phyloP scores from a whole-genome alignment of 345 rosid genomes.

The Eutrema heterophyllum region DNA sequence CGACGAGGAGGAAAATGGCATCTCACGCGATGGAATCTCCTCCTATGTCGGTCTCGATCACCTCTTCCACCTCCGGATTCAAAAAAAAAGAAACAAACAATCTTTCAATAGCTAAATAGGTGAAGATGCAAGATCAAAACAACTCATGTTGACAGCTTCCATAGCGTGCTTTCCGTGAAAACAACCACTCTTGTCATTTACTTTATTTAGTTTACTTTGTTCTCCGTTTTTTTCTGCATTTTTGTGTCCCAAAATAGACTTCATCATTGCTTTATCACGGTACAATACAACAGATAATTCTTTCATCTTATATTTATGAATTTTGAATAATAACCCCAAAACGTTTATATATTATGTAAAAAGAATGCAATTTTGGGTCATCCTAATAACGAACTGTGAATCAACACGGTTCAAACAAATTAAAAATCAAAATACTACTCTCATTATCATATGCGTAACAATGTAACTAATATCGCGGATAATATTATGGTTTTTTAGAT shows the following conservation, averaged over 20 bases:
- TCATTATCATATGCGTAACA: no score
- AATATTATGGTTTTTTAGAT: no score
- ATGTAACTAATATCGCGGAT: no score
- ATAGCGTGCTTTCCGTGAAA: conserved; percentile 18
- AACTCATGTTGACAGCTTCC: background rate
- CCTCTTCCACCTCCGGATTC: background rate
- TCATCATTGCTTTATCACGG: background rate
- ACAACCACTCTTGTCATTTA: conserved; percentile 13
- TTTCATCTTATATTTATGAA: background rate
- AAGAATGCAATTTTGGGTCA: no score
- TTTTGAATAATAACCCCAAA: background rate
- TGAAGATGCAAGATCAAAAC: background rate
- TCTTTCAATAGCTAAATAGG: background rate
- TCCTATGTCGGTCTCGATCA: background rate
- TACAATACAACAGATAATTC: background rate
- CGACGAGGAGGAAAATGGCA: conserved; percentile 13
- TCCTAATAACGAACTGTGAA: no score
- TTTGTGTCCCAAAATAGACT: conserved; percentile 8
- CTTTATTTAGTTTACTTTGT: conserved; percentile 2
- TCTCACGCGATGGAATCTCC: conserved; percentile 7
- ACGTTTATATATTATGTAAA: background rate
- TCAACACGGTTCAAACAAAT: no score
- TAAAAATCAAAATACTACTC: no score
- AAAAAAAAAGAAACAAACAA: background rate
- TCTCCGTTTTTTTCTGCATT: background rate